Conservation (phyloP, 2,329 filamentous ascomycete species). For the Apiospora hydei region DNA sequence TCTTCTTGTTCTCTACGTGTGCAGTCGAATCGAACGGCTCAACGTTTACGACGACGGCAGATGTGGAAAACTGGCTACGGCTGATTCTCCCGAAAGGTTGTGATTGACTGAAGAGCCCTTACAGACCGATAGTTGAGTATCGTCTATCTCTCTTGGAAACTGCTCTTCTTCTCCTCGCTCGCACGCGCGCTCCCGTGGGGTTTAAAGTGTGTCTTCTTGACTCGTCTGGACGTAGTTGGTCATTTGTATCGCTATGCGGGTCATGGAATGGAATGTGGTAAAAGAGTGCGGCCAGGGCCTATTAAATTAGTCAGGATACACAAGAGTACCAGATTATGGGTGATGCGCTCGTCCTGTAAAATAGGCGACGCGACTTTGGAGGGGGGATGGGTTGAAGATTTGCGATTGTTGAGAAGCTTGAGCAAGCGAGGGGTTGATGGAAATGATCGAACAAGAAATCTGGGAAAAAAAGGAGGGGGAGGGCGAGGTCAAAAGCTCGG, state of each 20-base stretch:
- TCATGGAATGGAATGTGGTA: constrained; percentile 60
- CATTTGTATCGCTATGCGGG: constrained; percentile 60
- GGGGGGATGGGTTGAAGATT: constrained; percentile 33
- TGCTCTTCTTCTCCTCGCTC: constrained; percentile 58
- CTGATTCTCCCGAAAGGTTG: constrained; percentile 26
- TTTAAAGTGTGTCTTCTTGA: constrained; percentile 74
- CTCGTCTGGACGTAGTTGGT: constrained; percentile 56
- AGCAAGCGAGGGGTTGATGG: constrained; percentile 37
- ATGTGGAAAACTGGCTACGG: constrained; percentile 31
- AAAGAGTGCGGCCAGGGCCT: constrained; percentile 34
- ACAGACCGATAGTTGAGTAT: constrained; percentile 68
- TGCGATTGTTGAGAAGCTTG: constrained; percentile 34
- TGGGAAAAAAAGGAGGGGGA: constrained; percentile 41
- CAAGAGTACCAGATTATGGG: constrained; percentile 39
- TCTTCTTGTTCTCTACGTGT: constrained; percentile 23
- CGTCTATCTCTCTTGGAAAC: constrained; percentile 48
- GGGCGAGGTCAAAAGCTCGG: constrained; percentile 34
- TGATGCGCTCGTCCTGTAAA: constrained; percentile 39
- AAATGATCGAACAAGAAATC: constrained; percentile 36
- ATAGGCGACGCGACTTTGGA: constrained; percentile 36
- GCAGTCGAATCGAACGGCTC: constrained; percentile 18
- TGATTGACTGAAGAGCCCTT: constrained; percentile 40
- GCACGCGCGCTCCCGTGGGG: constrained; percentile 69
- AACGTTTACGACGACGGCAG: constrained; percentile 25
- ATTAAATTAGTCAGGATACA: constrained; percentile 24